Evolutionary conservation across 2,329 filamentous ascomycete species (phyloP).

Genomic region (Botryotinia narcissicola): DNA sequence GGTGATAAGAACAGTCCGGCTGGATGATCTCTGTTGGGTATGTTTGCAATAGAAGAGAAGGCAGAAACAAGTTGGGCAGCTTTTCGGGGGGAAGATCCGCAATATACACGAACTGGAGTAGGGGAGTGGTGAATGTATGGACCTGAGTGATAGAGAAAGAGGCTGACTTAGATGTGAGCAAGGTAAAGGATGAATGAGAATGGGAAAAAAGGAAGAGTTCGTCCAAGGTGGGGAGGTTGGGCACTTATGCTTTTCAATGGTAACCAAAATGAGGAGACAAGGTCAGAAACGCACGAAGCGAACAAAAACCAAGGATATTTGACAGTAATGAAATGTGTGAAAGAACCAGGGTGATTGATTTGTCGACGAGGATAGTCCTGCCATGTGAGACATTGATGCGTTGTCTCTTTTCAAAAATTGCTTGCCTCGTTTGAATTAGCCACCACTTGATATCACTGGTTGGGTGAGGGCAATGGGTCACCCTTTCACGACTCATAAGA

Average conservation of each 20-base stretch:
- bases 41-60: slow-evolving; percentile 22
- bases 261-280: slow-evolving; percentile 14
- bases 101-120: slow-evolving; percentile 20
- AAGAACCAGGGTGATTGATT: slow-evolving; percentile 8
- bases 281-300: slow-evolving; percentile 19
- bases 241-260: slow-evolving; percentile 33
- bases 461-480: neutral
- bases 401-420: slow-evolving; percentile 25
- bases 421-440: slow-evolving; percentile 14
- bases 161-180: slow-evolving; percentile 17
- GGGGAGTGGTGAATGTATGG: slow-evolving; percentile 20
- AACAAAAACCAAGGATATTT: slow-evolving; percentile 11
- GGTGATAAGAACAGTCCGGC: slow-evolving; percentile 17
- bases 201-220: slow-evolving; percentile 24
- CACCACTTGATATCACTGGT: slow-evolving; percentile 8
- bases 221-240: slow-evolving; percentile 26
- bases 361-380: slow-evolving; percentile 11
- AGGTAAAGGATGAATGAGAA: slow-evolving; percentile 24
- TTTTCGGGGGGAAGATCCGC: slow-evolving; percentile 11
- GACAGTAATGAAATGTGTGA: slow-evolving; percentile 10
- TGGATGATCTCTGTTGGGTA: slow-evolving; percentile 20
- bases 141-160: slow-evolving; percentile 24
- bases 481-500: slow-evolving; percentile 3
- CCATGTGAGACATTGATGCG: slow-evolving; percentile 36
- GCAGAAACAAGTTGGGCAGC: slow-evolving; percentile 16